Evolutionary conservation across 1,139 yeast genomes (phyloP), one percentile per base, ranked within the genome.

Genomic region (Pichia sp.): DNA sequence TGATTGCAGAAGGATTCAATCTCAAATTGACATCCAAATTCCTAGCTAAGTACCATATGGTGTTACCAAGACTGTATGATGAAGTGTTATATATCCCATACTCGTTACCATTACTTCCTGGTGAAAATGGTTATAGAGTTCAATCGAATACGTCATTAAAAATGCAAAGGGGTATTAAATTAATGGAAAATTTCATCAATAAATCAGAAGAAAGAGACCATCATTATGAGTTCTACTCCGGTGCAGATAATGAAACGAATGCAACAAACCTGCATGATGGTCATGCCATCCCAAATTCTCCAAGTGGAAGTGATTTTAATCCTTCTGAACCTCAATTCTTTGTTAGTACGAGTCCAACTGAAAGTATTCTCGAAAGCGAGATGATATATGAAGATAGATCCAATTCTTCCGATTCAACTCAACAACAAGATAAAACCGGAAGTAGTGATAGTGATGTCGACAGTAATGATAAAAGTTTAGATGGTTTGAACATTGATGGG

Each of bases 31-130:
- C 89, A 1, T 75, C 85, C 1, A 74, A 76, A 46, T 91, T 87
- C 58, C 67, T 91, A 38, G 71, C 77, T 39, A 73, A 76, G 15
- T 75, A 83, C 45, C 98, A 91, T 64, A 83, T 83, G 58, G 95
- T 90, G 2, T 77, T 87, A 21, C 96, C 97, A 1, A 70, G 97
- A 51, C 65, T 86, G 24, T 91, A 91, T 58, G 97, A 91, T 63
- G 98, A 91, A 58, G 95, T 91, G 7, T 68, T 93, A 30, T 93
- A 90, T 62, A 93, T 89, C 3, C 96, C 96, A 0, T 93, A 93
- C 59, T 77, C 90, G 21, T 70, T 93, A 40, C 99, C 99, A 0
- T 69, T 93, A 31, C 69, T 90, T 4, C 95, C 96, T 0, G 98
- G 98, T 2, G 79, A 78, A 44, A 91, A 86, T 54, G 96, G 96